Evolutionary conservation across 306 rosid species (phyloP), one percentile per base, ranked within the genome.

Genomic region (Vicia faba): DNA sequence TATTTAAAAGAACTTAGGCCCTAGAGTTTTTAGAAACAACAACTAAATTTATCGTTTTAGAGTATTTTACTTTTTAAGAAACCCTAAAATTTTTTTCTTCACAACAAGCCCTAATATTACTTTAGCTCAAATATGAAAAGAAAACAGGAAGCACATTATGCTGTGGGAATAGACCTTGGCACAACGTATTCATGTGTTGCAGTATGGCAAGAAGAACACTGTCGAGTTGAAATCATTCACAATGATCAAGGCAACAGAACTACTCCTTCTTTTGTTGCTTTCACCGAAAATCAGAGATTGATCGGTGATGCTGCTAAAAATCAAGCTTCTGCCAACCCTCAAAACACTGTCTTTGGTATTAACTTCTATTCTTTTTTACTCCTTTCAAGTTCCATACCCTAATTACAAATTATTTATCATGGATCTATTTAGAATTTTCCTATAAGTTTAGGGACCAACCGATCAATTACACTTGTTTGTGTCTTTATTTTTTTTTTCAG

Each of bases 281-380:
- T 71, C 16, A 59, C 50, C 0, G 28, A 60, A 0, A 5, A 19
- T 7, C 68, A 71, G 2, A 71, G 75, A 5, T 46, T 71, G 49
- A 19, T 71, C 5, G 75, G 75, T 5, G 51, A 71, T 46, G 28
- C 68, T 9, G 75, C 75, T 9, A 60, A 18, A 8, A 60, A 71
- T 11, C 75, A 60, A 25, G 61, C 68, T 46, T 60, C 68, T 2
- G 0, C 16, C 12, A 70, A 59, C 26, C 68, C 75, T 0, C 8
- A 43, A 26, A 70, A 70, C 75, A 60, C 75, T 3, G 13, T 70
- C 9, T 70, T 70, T 59, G 68, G 75, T 60, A 20, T 20, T 20
- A 2, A 20, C 23, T 20, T 20, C 23, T 20, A 2, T 38, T 25
- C 2, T 25, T 25, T 2, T 25, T 3, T 25, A 4, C 33, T 4